Conservation (phyloP, 2,329 filamentous ascomycete genomes). For the Neonectria ditissima region DNA sequence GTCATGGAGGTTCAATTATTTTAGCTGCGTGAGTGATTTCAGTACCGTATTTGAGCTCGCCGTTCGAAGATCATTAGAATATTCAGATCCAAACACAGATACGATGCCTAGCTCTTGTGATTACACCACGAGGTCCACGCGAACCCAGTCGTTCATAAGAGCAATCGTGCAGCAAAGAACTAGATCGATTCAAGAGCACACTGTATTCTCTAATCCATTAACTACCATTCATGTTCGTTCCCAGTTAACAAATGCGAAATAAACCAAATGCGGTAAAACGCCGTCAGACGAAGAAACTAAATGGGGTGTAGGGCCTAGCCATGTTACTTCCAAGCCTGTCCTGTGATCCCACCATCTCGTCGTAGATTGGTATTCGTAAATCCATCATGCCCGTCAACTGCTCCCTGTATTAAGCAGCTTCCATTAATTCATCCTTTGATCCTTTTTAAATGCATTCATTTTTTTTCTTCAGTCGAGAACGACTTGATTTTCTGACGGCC, state of each 20-base stretch:
- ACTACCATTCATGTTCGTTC: background rate
- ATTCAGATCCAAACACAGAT: too few species aligned
- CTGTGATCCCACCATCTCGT: conserved; percentile 2
- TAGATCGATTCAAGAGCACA: background rate
- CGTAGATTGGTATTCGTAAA: background rate
- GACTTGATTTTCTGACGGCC: background rate
- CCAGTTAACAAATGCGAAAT: background rate
- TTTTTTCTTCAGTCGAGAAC: conserved; percentile 3
- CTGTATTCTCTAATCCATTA: conserved; percentile 12
- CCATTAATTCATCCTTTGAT: conserved; percentile 16
- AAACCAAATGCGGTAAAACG: conserved; percentile 14
- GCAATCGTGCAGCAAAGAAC: background rate
- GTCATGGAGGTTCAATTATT: too few species aligned
- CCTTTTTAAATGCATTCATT: background rate
- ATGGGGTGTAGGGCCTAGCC: background rate
- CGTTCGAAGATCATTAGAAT: too few species aligned
- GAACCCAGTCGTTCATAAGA: too few species aligned
- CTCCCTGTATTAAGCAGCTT: background rate
- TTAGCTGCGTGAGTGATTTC: too few species aligned
- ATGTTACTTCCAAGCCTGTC: background rate
- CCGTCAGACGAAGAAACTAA: conserved; percentile 1
- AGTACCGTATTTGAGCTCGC: too few species aligned
- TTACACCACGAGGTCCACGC: too few species aligned
- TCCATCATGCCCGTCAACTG: background rate
- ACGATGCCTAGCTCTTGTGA: too few species aligned